phyloP scores from a whole-genome alignment of 176 grass and related monocot genomes.

The Luzula sylvatica region DNA sequence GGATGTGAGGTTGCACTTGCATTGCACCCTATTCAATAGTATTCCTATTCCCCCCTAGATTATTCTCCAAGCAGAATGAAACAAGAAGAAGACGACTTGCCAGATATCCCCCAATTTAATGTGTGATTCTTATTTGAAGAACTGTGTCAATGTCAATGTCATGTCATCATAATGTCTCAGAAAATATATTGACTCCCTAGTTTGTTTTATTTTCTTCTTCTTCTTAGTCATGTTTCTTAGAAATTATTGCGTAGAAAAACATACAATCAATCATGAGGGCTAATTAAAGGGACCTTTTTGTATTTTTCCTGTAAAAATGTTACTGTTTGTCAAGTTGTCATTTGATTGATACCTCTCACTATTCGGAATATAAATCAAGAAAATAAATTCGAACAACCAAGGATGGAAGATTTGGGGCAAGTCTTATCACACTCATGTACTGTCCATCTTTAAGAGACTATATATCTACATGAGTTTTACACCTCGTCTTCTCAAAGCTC shows the following conservation, averaged over 20 bases:
- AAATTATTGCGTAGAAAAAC: too few species aligned
- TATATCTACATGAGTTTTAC: constrained; percentile 5
- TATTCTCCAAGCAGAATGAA: not conserved
- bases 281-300: too few species aligned
- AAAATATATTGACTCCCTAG: too few species aligned
- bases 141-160: too few species aligned
- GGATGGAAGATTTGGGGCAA: constrained; percentile 6
- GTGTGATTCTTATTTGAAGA: constrained; percentile 1
- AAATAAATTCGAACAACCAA: constrained; percentile 6
- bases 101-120: not conserved
- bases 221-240: too few species aligned
- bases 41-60: too few species aligned
- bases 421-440: constrained; percentile 9
- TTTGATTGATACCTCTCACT: not conserved
- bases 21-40: not conserved
- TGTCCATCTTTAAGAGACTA: not conserved
- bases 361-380: constrained; percentile 2
- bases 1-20: not conserved
- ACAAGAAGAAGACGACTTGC: not conserved
- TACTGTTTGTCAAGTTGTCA: not conserved
- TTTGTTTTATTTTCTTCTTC: too few species aligned
- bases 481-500: not conserved
- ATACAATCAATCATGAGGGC: too few species aligned
- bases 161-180: too few species aligned
- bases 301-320: too few species aligned